phyloP scores from a whole-genome alignment of 371 early-diverging fungal genomes.

The Actinomucor elegans region DNA sequence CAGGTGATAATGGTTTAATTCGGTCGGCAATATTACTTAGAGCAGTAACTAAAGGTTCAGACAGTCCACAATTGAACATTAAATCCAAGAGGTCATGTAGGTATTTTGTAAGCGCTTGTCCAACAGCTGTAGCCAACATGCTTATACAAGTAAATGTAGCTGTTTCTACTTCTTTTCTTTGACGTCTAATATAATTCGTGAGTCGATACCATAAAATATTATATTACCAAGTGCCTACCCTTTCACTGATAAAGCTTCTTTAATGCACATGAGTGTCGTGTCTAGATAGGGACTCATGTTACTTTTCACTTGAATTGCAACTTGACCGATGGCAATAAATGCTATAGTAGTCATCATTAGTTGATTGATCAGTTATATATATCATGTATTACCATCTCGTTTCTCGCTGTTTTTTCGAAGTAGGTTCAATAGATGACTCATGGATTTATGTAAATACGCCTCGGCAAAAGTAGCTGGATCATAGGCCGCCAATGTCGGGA shows the following conservation, averaged over 20 bases:
- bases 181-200: conserved; percentile 35
- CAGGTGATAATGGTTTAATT: conserved; percentile 79
- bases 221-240: conserved; percentile 19
- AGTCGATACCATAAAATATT: too few species aligned
- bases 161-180: conserved; percentile 63
- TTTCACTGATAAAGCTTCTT: conserved; percentile 68
- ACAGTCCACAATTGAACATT: conserved; percentile 90
- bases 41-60: conserved; percentile 79
- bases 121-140: conserved; percentile 88
- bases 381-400: conserved; percentile 60
- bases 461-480: conserved; percentile 78
- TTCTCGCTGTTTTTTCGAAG: conserved; percentile 82
- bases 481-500: conserved; percentile 84
- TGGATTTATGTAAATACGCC: conserved; percentile 70
- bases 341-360: too few species aligned
- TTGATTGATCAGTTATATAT: too few species aligned
- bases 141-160: conserved; percentile 85
- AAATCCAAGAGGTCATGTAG: conserved; percentile 87
- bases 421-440: conserved; percentile 76
- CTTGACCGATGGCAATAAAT: conserved; percentile 84
- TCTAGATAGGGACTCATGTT: conserved; percentile 84
- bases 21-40: conserved; percentile 78
- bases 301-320: conserved; percentile 82
- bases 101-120: conserved; percentile 84
- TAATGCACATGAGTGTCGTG: conserved; percentile 67